These are phyloP conservation scores for Cutaneotrichosporon sp. DNA, from an alignment of 1,284 basidiomycete genomes.

Conservation along the genomic window DNA sequence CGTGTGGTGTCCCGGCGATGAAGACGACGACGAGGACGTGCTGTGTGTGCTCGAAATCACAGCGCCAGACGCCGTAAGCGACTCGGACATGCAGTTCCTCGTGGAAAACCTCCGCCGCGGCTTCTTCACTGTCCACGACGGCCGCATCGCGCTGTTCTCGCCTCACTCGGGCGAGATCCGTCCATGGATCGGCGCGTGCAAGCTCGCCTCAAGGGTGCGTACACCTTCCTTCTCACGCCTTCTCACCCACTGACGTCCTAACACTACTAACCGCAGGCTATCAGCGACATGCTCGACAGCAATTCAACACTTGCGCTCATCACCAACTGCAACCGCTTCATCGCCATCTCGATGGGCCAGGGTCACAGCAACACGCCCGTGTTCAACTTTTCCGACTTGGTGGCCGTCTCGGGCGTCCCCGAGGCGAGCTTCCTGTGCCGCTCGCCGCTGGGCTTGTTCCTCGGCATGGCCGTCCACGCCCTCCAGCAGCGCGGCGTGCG, in stretches of 20 bases:
- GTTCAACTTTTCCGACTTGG: slow-evolving; percentile 6
- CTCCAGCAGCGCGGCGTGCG: neutral
- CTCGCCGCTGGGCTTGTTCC: slow-evolving; percentile 12
- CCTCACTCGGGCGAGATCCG: neutral
- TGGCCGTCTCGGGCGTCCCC: neutral
- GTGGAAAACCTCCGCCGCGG: slow-evolving; percentile 1
- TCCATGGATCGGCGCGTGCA: neutral
- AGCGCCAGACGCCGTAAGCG: neutral
- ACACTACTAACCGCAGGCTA: neutral
- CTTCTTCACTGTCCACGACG: neutral
- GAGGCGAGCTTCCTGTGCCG: neutral
- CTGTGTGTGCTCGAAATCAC: neutral
- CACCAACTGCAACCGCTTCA: slow-evolving; percentile 15
- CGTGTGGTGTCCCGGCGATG: neutral
- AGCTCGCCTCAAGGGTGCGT: neutral
- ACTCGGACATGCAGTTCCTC: neutral
- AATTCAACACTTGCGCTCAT: neutral
- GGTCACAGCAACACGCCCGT: neutral
- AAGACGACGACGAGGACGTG: neutral
- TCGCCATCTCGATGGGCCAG: neutral
- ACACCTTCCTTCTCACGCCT: neutral
- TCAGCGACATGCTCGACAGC: slow-evolving; percentile 1
- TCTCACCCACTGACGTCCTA: neutral
- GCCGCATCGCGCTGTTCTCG: neutral
- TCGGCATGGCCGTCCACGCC: slow-evolving; percentile 7